Evolutionary conservation across 2,329 filamentous ascomycete genomes (phyloP).

Genomic region (Neurospora sp.): DNA sequence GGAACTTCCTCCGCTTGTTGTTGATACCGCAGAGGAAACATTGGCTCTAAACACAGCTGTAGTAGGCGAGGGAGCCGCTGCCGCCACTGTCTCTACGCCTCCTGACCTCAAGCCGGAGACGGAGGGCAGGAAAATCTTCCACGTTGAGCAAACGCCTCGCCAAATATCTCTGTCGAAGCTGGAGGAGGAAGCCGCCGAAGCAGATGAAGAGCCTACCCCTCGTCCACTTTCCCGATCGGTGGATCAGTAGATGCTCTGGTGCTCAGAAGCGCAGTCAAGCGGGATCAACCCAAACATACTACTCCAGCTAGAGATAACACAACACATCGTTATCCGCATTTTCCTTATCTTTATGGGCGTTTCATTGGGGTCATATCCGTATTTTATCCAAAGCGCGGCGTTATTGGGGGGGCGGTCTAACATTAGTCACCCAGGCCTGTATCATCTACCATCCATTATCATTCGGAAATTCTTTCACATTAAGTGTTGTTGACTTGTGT

Average conservation of each 20-base stretch:
- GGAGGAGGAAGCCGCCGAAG: slow-evolving; percentile 1
- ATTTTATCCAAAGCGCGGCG: neutral
- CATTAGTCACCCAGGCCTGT: neutral
- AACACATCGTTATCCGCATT: neutral
- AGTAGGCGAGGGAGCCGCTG: slow-evolving; percentile 15
- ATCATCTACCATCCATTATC: neutral
- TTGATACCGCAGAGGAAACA: slow-evolving; percentile 4
- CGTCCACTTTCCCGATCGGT: slow-evolving; percentile 12
- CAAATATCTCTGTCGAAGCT: slow-evolving; percentile 5
- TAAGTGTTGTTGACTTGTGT: neutral
- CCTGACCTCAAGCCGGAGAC: slow-evolving; percentile 9
- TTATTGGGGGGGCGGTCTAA: neutral
- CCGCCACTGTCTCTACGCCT: slow-evolving; percentile 20
- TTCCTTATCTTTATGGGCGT: neutral
- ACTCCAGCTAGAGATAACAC: neutral
- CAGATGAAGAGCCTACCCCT: slow-evolving; percentile 18
- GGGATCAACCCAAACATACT: neutral
- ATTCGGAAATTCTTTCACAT: neutral
- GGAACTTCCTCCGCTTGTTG: slow-evolving; percentile 15
- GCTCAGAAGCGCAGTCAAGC: neutral
- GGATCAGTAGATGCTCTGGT: neutral
- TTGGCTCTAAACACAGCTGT: slow-evolving; percentile 5
- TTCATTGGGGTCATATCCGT: neutral
- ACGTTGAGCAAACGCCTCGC: slow-evolving; percentile 19
- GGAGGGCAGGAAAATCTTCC: slow-evolving; percentile 3